Base-by-base conservation (phyloP, 2,329 filamentous ascomycete species). In the Fusarium liriodendri region DNA sequence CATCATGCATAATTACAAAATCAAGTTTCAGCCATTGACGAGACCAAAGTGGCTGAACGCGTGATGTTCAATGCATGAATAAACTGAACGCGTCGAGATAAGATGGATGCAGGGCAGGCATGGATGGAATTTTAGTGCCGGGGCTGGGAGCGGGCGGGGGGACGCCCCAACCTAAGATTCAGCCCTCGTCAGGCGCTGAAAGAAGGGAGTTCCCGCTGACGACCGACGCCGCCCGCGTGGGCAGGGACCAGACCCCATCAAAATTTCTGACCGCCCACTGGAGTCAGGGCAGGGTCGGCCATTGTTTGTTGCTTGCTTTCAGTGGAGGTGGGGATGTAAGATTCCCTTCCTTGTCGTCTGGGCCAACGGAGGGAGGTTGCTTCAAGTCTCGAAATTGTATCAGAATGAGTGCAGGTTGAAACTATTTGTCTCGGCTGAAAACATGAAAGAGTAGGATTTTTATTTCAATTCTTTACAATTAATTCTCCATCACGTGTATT, bases 181-280 rank as follows among this genome's bases (percentile, higher is more conserved):
- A 66, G 71, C 64, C 71, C 64, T 74, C 71, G 62, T 37, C 35
- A 37, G 60, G 61, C 71, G 35, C 67, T 73, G 71, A 42, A 74
- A 57, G 61, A 74, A 74, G 71, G 60, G 62, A 74, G 58, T 47
- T 69, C 65, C 71, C 67, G 68, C 68, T 66, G 67, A 63, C 67
- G 67, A 67, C 67, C 71, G 47, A 52, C 47, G 47, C 25, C 47
- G 47, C 20, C 22, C 6, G 42, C 14, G n/a, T n/a, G n/a, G n/a
- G 42, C 42, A 52, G 25, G 47, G 47, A 29, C 47, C 67, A 57
- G 45, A 29, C 47, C 67, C 67, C 71, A 73, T 50, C 37, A 35
- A 45, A n/a, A 25, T 35, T 60, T 72, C 71, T 74, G 71, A 74
- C 71, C 71, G 71, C 14, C 45, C 38, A 11, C 38, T 38, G 16